Percentiles rank a stretch among this genome's conserved stretches.
phyloP scores from a whole-genome alignment of 23 red algal genomes.

The Gracilaria gracilis region DNA sequence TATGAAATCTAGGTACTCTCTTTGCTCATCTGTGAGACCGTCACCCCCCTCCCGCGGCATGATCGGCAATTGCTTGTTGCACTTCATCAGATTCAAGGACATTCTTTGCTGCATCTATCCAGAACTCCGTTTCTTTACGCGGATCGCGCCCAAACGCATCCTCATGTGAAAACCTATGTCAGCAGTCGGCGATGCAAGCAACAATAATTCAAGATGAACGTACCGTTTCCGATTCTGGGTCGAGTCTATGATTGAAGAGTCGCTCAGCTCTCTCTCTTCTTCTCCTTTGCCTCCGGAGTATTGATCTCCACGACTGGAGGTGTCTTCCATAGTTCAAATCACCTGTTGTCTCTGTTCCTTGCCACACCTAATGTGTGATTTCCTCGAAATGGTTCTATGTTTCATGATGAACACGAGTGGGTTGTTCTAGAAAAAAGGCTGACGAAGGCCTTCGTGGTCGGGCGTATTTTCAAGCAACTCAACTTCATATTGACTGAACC shows the following conservation, averaged over 20 bases:
- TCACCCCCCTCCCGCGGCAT: conserved; percentile 50
- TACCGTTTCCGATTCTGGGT: conserved; percentile 53
- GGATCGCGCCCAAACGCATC: conserved; percentile 97
- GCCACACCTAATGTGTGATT: background rate
- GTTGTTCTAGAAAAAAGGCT: background rate
- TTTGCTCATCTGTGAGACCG: conserved; percentile 77
- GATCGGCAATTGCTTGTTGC: conserved; percentile 79
- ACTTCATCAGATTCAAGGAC: conserved; percentile 83
- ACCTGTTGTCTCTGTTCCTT: background rate
- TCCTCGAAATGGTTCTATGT: background rate
- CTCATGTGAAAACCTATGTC: conserved; percentile 5
- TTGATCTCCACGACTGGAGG: background rate
- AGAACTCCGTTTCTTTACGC: conserved; percentile 91
- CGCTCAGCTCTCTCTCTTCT: background rate
- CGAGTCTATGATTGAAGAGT: conserved; percentile 27
- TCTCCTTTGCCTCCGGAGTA: background rate
- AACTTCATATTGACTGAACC: background rate
- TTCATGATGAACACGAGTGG: background rate
- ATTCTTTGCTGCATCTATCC: conserved; percentile 81
- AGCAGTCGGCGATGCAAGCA: background rate
- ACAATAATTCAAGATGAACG: background rate
- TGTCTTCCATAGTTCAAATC: background rate
- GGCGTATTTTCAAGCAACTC: background rate
- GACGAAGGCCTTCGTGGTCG: background rate
- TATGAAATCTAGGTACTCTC: conserved; percentile 80